These are phyloP conservation scores for Paraurostyla sp. DNA, from an alignment of 73 alveolate species.

Conservation along the genomic window DNA sequence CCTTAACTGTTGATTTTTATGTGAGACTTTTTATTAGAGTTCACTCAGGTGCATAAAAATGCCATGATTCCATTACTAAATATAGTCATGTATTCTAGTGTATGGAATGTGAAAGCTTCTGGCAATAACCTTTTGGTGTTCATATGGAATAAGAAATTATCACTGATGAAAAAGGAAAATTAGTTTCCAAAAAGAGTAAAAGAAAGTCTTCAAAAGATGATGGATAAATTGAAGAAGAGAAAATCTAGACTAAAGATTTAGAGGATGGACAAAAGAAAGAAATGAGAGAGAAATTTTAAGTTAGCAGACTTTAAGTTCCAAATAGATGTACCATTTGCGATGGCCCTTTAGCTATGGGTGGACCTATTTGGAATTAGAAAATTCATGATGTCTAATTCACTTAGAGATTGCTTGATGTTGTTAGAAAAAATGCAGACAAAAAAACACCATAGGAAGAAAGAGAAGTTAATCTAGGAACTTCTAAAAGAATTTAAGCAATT, in stretches of 20 bases:
- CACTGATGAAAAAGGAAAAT: slow-evolving; percentile 32
- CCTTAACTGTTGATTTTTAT: slow-evolving; percentile 93
- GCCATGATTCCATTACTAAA: slow-evolving; percentile 87
- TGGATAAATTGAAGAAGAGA: not conserved
- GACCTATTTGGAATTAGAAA: slow-evolving; percentile 89
- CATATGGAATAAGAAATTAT: not conserved
- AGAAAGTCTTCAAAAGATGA: slow-evolving; percentile 34
- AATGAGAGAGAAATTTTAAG: not conserved
- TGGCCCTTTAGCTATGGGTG: slow-evolving; percentile 84
- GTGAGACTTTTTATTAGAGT: slow-evolving; percentile 91
- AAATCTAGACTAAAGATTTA: not conserved
- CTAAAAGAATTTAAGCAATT: slow-evolving; percentile 83
- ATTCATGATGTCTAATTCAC: slow-evolving; percentile 89
- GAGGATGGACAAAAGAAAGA: not conserved
- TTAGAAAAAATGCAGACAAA: slow-evolving; percentile 40
- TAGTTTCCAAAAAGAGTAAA: slow-evolving; percentile 43
- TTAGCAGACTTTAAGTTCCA: slow-evolving; percentile 32
- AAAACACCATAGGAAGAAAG: slow-evolving; percentile 23
- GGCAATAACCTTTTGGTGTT: slow-evolving; percentile 85
- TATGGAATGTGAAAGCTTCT: slow-evolving; percentile 82
- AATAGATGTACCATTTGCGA: slow-evolving; percentile 87
- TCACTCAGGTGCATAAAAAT: slow-evolving; percentile 82
- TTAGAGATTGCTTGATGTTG: slow-evolving; percentile 67
- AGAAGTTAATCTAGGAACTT: slow-evolving; percentile 73
- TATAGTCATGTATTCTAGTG: slow-evolving; percentile 92